Evolutionary conservation across 2,329 filamentous ascomycete species (phyloP).

Genomic region (Fonsecaea erecta): DNA sequence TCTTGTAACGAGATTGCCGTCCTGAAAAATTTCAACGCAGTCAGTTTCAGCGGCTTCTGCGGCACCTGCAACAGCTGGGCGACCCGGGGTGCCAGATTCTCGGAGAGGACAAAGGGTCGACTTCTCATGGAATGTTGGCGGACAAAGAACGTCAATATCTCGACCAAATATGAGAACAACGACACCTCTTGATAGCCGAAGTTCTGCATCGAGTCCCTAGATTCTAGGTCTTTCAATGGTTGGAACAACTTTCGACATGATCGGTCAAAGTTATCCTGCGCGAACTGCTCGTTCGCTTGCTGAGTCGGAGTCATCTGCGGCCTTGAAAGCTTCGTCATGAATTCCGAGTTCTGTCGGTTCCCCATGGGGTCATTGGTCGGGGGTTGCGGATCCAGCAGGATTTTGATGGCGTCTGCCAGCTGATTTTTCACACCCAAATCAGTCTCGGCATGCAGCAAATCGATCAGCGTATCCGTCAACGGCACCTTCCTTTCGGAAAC

Average conservation of each 20-base stretch:
- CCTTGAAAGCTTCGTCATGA: constrained; percentile 65
- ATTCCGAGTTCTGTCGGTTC: constrained; percentile 62
- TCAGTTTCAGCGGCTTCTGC: constrained; percentile 91
- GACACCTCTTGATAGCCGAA: constrained; percentile 83
- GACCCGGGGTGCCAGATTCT: constrained; percentile 78
- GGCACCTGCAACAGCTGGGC: constrained; percentile 79
- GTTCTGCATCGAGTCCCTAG: constrained; percentile 60
- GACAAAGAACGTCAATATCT: constrained; percentile 92
- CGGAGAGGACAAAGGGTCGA: constrained; percentile 82
- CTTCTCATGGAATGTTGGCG: constrained; percentile 84
- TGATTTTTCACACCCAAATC: constrained; percentile 95
- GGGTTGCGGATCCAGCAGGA: constrained; percentile 77
- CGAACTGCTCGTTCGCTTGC: constrained; percentile 67
- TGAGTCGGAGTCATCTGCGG: constrained; percentile 72
- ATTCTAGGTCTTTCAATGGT: constrained; percentile 80
- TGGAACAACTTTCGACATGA: constrained; percentile 85
- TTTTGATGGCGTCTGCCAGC: constrained; percentile 92
- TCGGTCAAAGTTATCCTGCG: constrained; percentile 86
- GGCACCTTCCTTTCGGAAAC: constrained; percentile 84
- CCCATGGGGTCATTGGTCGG: constrained; percentile 63
- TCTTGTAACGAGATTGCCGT: constrained; percentile 83
- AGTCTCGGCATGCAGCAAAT: constrained; percentile 85
- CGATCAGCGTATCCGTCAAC: constrained; percentile 89
- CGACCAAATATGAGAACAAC: constrained; percentile 88
- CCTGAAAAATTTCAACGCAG: constrained; percentile 91